A percentile compares a stretch with the other conserved stretches of the same genome.
These are phyloP conservation scores for Scedosporium dehoogii DNA, from an alignment of 2,329 filamentous ascomycete genomes.

Conservation along the genomic window DNA sequence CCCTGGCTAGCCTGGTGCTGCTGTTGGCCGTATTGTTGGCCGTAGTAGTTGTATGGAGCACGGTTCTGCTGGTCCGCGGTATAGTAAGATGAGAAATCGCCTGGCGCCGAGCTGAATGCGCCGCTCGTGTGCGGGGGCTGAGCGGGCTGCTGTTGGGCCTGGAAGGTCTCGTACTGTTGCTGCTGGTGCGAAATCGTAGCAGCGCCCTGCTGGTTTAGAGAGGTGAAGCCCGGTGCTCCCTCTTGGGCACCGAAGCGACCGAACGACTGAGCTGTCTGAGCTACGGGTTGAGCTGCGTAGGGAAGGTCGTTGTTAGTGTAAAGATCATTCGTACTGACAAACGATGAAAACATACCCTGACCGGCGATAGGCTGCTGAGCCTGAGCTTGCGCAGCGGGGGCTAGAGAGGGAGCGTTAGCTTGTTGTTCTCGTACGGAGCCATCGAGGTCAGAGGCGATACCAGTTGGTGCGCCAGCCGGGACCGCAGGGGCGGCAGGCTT, in stretches of 20 bases:
- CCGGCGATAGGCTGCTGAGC: slow-evolving; percentile 15
- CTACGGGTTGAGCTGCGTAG: slow-evolving; percentile 37
- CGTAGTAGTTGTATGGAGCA: slow-evolving; percentile 69
- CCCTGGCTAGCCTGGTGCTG: slow-evolving; percentile 50
- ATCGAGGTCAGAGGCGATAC: background rate
- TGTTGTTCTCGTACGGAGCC: background rate
- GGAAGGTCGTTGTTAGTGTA: slow-evolving; percentile 11
- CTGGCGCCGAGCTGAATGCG: slow-evolving; percentile 62
- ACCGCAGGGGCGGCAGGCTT: slow-evolving; percentile 40
- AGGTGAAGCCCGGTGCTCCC: slow-evolving; percentile 61
- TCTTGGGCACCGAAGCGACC: slow-evolving; percentile 56
- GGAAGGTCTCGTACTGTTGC: slow-evolving; percentile 51
- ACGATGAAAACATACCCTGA: slow-evolving; percentile 6
- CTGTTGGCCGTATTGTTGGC: slow-evolving; percentile 47
- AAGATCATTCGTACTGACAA: slow-evolving; percentile 10
- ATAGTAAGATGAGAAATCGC: slow-evolving; percentile 80
- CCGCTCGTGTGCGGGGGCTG: slow-evolving; percentile 50
- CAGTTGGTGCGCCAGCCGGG: slow-evolving; percentile 23
- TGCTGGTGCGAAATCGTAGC: slow-evolving; percentile 28
- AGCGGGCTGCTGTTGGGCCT: slow-evolving; percentile 48
- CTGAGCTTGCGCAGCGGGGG: slow-evolving; percentile 15
- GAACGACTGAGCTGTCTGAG: slow-evolving; percentile 47
- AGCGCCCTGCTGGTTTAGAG: slow-evolving; percentile 66
- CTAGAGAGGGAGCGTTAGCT: slow-evolving; percentile 9
- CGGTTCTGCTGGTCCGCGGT: slow-evolving; percentile 64